phyloP scores from a whole-genome alignment of 75 land plant genomes.

The Cunninghamia lanceolata region DNA sequence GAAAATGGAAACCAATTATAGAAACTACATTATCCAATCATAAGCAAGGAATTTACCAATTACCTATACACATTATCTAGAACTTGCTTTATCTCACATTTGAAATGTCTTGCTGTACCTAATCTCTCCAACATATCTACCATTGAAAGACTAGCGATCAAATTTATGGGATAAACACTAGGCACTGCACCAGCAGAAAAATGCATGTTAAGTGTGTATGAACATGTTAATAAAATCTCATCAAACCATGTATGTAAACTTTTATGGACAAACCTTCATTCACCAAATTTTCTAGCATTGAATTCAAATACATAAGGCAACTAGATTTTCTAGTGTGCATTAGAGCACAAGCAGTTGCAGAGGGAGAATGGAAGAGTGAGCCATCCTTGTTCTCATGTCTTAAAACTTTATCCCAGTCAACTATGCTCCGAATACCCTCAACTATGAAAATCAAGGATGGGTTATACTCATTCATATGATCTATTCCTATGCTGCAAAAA shows the following conservation, averaged over 20 bases:
- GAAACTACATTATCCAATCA: background rate
- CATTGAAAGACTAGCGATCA: slow-evolving; percentile 29
- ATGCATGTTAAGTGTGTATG: background rate
- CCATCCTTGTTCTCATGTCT: too few relatives aligned
- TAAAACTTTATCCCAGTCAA: slow-evolving; percentile 41
- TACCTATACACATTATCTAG: slow-evolving; percentile 41
- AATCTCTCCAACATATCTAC: slow-evolving; percentile 44
- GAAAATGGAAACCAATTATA: background rate
- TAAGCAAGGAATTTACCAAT: background rate
- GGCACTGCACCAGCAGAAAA: slow-evolving; percentile 43
- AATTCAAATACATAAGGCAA: too few relatives aligned
- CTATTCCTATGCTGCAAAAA: too few relatives aligned
- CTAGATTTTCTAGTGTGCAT: too few relatives aligned
- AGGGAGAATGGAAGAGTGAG: too few relatives aligned
- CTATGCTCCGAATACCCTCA: slow-evolving; percentile 49
- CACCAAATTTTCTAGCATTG: too few relatives aligned
- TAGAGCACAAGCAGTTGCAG: too few relatives aligned
- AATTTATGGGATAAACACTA: slow-evolving; percentile 45
- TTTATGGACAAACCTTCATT: too few relatives aligned
- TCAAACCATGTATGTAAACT: background rate
- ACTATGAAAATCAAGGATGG: too few relatives aligned
- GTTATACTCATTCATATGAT: too few relatives aligned
- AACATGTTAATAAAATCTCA: background rate
- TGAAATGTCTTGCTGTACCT: slow-evolving; percentile 56
- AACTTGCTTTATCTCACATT: slow-evolving; percentile 27